Evolutionary conservation across 495 filamentous ascomycete species (phyloP).

Genomic region (Alectoria sarmentosa): DNA sequence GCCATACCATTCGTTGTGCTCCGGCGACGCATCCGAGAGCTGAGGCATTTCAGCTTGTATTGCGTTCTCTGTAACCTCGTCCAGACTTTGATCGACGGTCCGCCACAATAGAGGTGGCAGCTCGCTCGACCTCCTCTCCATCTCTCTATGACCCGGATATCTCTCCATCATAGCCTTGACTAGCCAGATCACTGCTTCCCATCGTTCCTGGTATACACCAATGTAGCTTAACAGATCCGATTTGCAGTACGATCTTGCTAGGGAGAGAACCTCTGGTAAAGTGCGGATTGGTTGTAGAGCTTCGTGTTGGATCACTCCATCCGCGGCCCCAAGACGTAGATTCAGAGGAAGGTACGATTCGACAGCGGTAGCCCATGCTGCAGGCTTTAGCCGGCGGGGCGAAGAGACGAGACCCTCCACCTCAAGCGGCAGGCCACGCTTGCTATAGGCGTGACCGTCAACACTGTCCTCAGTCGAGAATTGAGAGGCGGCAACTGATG

Average conservation of each 20-base stretch:
- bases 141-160: conserved; percentile 23
- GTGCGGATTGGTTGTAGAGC: conserved; percentile 20
- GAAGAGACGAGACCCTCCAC: conserved; percentile 8
- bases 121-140: conserved; percentile 15
- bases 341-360: conserved; percentile 38
- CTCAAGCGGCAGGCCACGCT: conserved; percentile 3
- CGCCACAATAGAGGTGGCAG: conserved; percentile 27
- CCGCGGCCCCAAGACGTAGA: conserved; percentile 25
- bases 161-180: conserved; percentile 38
- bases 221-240: conserved; percentile 38
- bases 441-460: background rate
- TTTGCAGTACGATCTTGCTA: conserved; percentile 27
- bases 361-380: conserved; percentile 39
- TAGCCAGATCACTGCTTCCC: conserved; percentile 38
- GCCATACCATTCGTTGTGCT: background rate
- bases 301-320: conserved; percentile 20
- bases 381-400: conserved; percentile 20
- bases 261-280: conserved; percentile 28
- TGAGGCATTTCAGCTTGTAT: conserved; percentile 7
- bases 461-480: background rate
- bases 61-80: conserved; percentile 29
- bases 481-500: conserved; percentile 6
- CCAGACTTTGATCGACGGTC: conserved; percentile 28
- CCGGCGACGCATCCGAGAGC: background rate
- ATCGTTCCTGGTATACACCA: conserved; percentile 39